These are phyloP conservation scores for Pontederia paniculata DNA, from an alignment of 176 grass and related monocot genomes.

Conservation along the genomic window DNA sequence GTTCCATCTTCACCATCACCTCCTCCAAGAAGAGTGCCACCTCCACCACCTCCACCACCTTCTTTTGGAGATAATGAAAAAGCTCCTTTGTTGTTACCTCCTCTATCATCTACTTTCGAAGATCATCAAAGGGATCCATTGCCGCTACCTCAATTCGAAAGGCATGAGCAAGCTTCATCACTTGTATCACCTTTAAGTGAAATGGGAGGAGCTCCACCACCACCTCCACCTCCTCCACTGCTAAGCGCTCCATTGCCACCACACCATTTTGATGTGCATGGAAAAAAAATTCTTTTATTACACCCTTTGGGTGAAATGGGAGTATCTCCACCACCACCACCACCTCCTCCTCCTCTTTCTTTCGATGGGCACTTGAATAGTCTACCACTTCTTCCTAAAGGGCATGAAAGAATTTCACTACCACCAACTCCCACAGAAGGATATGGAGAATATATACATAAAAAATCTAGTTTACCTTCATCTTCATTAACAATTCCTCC, in stretches of 20 bases:
- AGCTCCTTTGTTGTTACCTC: too few species aligned
- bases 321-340: slow-evolving; percentile 23
- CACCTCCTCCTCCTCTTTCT: slow-evolving; percentile 5
- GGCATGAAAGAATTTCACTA: neutral
- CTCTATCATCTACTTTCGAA: neutral
- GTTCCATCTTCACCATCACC: neutral
- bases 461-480: too few species aligned
- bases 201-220: neutral
- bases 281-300: neutral
- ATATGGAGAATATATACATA: neutral
- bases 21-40: neutral
- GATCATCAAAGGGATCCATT: neutral
- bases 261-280: slow-evolving; percentile 4
- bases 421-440: neutral
- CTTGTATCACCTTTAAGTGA: neutral
- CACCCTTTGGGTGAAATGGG: slow-evolving; percentile 13
- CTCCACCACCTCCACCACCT: slow-evolving; percentile 2
- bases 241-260: neutral
- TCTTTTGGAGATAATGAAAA: slow-evolving; percentile 8
- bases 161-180: neutral
- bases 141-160: neutral
- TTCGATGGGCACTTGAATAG: neutral
- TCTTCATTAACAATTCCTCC: neutral
- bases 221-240: neutral
- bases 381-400: neutral